Conservation (phyloP, 2,329 filamentous ascomycete genomes). For the Penicillium sp. region DNA sequence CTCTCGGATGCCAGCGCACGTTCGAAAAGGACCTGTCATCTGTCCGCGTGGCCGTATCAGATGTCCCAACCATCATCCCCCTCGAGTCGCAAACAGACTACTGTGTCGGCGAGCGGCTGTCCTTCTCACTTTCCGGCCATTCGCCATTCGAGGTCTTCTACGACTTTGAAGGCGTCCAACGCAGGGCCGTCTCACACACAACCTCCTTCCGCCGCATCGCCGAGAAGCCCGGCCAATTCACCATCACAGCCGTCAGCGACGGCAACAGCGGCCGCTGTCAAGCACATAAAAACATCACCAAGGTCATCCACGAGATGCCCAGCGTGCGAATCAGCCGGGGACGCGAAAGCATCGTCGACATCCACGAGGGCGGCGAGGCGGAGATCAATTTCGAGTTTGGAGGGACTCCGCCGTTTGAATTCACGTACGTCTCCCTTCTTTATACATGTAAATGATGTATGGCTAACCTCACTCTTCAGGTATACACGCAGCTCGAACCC, state of each 20-base stretch:
- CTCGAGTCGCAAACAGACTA: constrained; percentile 82
- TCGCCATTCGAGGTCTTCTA: constrained; percentile 93
- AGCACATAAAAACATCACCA: constrained; percentile 71
- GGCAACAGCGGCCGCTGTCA: constrained; percentile 78
- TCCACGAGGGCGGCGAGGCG: constrained; percentile 92
- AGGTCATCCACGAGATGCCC: constrained; percentile 86
- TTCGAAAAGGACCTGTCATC: constrained; percentile 67
- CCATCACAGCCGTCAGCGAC: constrained; percentile 81
- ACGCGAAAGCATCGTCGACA: constrained; percentile 75
- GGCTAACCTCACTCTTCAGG: constrained; percentile 27
- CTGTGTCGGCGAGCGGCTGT: constrained; percentile 91
- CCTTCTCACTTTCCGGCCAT: constrained; percentile 84
- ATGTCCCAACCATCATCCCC: constrained; percentile 85
- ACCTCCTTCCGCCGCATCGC: constrained; percentile 91
- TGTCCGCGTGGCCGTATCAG: constrained; percentile 87
- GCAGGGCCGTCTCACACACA: constrained; percentile 67
- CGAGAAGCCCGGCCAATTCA: constrained; percentile 83
- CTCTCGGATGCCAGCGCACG: constrained; percentile 77
- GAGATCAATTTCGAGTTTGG: constrained; percentile 94
- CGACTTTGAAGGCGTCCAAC: constrained; percentile 72
- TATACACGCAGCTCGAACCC: constrained; percentile 89
- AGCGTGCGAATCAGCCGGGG: constrained; percentile 88
- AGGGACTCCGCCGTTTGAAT: constrained; percentile 94
- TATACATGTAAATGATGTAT: neutral
- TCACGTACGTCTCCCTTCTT: constrained; percentile 55